These are phyloP conservation scores for Tarenaya hassleriana DNA, from an alignment of 345 rosid genomes.

Conservation along the genomic window DNA sequence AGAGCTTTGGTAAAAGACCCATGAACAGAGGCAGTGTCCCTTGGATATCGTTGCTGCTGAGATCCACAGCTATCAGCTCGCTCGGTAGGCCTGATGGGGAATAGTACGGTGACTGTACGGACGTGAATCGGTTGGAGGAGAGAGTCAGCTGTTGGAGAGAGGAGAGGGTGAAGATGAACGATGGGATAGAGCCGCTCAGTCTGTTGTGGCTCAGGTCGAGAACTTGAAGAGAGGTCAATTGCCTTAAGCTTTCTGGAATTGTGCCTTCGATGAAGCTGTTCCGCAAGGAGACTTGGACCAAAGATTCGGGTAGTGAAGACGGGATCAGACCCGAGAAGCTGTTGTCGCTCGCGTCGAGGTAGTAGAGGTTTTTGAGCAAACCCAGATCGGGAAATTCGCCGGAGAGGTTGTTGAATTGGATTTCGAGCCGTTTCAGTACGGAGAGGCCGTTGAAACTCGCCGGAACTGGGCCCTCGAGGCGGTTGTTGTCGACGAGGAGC, in stretches of 20 bases:
- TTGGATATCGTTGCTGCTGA: constrained; percentile 43
- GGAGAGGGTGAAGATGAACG: constrained; percentile 47
- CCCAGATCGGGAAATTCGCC: constrained; percentile 62
- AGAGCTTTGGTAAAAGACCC: constrained; percentile 41
- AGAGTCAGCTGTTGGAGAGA: constrained; percentile 79
- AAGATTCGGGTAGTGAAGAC: constrained; percentile 36
- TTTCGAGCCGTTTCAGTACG: constrained; percentile 54
- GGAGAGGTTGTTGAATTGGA: constrained; percentile 55
- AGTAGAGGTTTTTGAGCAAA: constrained; percentile 45
- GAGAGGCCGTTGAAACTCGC: constrained; percentile 38
- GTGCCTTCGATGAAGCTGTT: constrained; percentile 54
- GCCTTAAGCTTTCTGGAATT: constrained; percentile 38
- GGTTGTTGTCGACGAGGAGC: constrained; percentile 62
- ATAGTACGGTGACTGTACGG: constrained; percentile 45
- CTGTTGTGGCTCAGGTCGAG: constrained; percentile 64
- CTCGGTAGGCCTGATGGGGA: constrained; percentile 26
- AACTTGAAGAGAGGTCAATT: constrained; percentile 42
- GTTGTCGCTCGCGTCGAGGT: constrained; percentile 66
- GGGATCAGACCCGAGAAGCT: constrained; percentile 56
- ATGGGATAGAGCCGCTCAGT: constrained; percentile 48
- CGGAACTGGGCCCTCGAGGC: constrained; percentile 50
- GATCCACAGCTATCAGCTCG: constrained; percentile 48
- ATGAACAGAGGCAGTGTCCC: constrained; percentile 42
- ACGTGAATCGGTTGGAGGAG: constrained; percentile 53
- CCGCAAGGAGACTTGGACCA: constrained; percentile 66